Evolutionary conservation across 1,284 basidiomycete genomes (phyloP), one percentile per base, ranked within the genome.

Genomic region (Tilletia caries): DNA sequence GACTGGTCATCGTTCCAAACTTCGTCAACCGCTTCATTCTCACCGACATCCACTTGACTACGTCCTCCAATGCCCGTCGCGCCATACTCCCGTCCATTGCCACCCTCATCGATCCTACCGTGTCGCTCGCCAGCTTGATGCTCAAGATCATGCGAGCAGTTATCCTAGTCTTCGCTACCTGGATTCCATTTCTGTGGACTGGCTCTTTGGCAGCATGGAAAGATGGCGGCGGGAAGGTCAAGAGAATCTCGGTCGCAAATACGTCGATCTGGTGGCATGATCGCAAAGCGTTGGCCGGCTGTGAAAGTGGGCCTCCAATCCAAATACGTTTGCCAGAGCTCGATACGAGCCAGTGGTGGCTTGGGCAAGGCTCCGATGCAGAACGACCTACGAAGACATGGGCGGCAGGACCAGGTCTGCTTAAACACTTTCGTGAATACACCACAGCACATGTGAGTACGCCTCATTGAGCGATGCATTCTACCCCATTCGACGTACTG

Each of bases 31-130:
- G 78, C 10, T 84, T 82, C 73, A 77, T 85, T 44, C 74, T 84
- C 60, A 85, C 84, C 66, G 84, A 85, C 58, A 75, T 85, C 10
- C 74, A 81, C 33, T 75, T 84, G 52, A 72, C 75, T 15, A 79
- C 79, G 12, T 68, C 70, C 8, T 76, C 79, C 18, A 75, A 74
- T 18, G 70, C 75, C 41, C 73, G 71, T 34, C 60, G 60, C 13
- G 84, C 86, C 0, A 81, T 85, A 29, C 75, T 86, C 12, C 86
- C 86, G 0, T 86, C 85, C 15, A 86, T 87, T 64, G 83, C 86
- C 2, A 83, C 85, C 10, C 83, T 87, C 44, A 84, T 86, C 66
- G 84, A 85, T n/a, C 85, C 86, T 0, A 75, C 84, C 29, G 81
- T 81, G 2, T 81, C 82, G 0, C 69, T 86, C 3, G 80, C 83